These are phyloP conservation scores for Lentinula guzmanii DNA, from an alignment of 768 basidiomycete genomes.

Conservation along the genomic window DNA sequence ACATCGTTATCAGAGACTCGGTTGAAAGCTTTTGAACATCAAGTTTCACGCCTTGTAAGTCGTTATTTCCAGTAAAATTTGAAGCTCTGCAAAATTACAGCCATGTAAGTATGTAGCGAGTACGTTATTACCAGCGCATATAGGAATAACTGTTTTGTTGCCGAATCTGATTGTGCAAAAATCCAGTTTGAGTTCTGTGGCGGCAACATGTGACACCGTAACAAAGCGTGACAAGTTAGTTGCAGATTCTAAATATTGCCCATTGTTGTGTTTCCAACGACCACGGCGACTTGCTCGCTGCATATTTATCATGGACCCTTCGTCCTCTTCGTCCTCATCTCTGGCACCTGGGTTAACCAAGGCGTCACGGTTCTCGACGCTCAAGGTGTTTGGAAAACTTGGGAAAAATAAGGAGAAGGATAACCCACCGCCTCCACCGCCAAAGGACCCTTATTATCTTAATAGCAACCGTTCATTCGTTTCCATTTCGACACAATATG, in stretches of 20 bases:
- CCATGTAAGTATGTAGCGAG: too few relatives aligned
- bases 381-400: slow-evolving; percentile 11
- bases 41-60: too few relatives aligned
- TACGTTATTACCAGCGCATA: too few relatives aligned
- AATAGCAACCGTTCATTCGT: slow-evolving; percentile 36
- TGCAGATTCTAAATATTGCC: not conserved
- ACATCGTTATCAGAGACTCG: too few relatives aligned
- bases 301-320: slow-evolving; percentile 1
- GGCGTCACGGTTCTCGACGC: slow-evolving; percentile 14
- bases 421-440: slow-evolving; percentile 52
- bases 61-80: too few relatives aligned
- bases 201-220: not conserved
- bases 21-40: too few relatives aligned
- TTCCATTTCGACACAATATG: slow-evolving; percentile 37
- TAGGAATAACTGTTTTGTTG: too few relatives aligned
- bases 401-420: slow-evolving; percentile 9
- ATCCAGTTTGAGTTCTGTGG: not conserved
- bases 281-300: slow-evolving; percentile 1
- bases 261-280: not conserved
- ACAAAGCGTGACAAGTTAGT: not conserved
- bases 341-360: not conserved
- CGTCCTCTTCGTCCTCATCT: not conserved
- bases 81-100: too few relatives aligned
- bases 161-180: too few relatives aligned
- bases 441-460: slow-evolving; percentile 55